A percentile compares a stretch with the other conserved stretches of the same genome.
phyloP scores from a whole-genome alignment of 169 alveolate species.

The Eimeria brunetti region DNA sequence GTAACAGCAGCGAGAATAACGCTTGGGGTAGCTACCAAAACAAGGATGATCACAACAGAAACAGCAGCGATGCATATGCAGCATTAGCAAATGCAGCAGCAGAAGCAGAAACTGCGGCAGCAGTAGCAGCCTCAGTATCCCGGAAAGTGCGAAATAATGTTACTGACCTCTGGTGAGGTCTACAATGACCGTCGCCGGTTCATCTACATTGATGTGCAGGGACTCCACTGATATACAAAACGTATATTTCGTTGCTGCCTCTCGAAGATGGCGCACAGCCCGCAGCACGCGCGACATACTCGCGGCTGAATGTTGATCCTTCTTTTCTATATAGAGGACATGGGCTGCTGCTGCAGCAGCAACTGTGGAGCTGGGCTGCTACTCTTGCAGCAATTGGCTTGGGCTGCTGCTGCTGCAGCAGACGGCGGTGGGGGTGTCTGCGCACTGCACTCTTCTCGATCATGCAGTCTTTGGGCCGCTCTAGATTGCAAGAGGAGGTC shows the following conservation, averaged over 20 bases:
- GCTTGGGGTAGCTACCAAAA: neutral
- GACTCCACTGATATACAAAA: conserved; percentile 19
- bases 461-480: neutral
- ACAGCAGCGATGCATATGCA: neutral
- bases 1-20: neutral
- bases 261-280: conserved; percentile 65
- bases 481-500: neutral
- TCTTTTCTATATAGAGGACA: neutral
- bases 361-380: neutral
- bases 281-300: conserved; percentile 68
- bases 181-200: conserved; percentile 24
- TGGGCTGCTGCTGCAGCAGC: neutral
- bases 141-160: neutral
- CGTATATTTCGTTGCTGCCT: conserved; percentile 28
- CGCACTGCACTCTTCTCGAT: neutral
- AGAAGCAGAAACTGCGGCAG: neutral
- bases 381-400: neutral
- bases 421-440: neutral
- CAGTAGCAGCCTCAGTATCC: neutral
- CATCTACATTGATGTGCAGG: neutral
- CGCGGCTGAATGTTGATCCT: neutral
- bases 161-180: conserved; percentile 48
- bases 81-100: neutral
- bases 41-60: no score
- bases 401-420: neutral